Base-by-base conservation (phyloP, 176 grass and related monocot species). In the Thinopyrum elongatum region DNA sequence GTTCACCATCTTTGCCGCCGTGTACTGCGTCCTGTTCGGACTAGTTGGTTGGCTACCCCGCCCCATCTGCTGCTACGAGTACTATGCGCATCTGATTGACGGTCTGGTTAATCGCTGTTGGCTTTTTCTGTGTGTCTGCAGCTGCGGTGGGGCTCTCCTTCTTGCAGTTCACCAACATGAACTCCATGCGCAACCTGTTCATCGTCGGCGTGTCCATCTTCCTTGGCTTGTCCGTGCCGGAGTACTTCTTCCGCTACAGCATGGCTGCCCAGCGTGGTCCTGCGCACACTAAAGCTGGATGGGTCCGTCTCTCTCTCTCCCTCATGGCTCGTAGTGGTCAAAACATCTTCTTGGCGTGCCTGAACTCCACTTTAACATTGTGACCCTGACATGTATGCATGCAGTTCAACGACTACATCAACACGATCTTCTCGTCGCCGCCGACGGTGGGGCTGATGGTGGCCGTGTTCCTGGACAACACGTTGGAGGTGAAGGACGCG, bases 401-500 rank as follows among this genome's bases (percentile, higher is more conserved):
- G 88, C 94, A 99, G 97, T 99, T 99, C 85, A 94, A 99, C 77
- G 97, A 99, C 85, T 99, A 99, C 90, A 99, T 99, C 79, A 99
- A 99, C 87, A 94, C 97, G 15, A 94, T 99, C 77, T 99, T 99
- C 85, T 99, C 97, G 15, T 99, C 97, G 44, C 97, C 97, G 44
- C 85, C 97, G 16, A 91, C 97, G 4, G 97, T 99, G 25, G 97
- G 94, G 46, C 57, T 99, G 77, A 97, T 97, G 2, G 85, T 94
- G 35, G 90, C 94, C 16, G 90, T 96, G 34, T 97, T 99, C 87
- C 87, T 99, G 7, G 97, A 99, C 77, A 99, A 94, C 94, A 99
- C 97, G 2, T 88, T 99, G 38, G 97, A 99, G 63, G 23, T 96
- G 86, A 94, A 89, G 49, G 75, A 92, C 63, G 84, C 90, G 0